Percentiles rank a stretch among this genome's conserved stretches.
Conservation (phyloP, 1,284 basidiomycete genomes). For the Naganishia albida region DNA sequence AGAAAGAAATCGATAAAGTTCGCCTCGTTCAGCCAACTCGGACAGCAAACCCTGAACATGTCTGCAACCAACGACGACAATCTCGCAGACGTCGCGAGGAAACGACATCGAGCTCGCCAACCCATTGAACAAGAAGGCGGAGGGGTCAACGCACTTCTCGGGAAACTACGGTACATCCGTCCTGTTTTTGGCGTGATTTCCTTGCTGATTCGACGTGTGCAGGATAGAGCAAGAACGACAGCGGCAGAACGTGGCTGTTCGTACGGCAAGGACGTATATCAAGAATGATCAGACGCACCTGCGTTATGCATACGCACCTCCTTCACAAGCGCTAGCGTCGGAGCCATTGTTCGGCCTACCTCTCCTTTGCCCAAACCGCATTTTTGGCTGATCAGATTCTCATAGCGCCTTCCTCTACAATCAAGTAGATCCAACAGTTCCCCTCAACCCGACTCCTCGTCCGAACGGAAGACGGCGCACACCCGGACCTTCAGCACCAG, state of each 20-base stretch:
- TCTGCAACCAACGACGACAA: not conserved
- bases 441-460: not conserved
- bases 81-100: not conserved
- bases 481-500: constrained; percentile 22
- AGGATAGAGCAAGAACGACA: constrained; percentile 24
- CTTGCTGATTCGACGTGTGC: not conserved
- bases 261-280: constrained; percentile 1
- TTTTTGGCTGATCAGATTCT: not conserved
- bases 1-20: not conserved
- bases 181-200: not conserved
- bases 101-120: constrained; percentile 6
- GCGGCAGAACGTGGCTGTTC: constrained; percentile 7
- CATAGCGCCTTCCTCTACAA: not conserved
- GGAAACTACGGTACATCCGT: constrained; percentile 6
- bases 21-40: not conserved
- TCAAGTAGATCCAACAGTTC: not conserved
- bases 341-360: not conserved
- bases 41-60: not conserved
- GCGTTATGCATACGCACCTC: constrained; percentile 13
- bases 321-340: not conserved
- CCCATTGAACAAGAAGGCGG: not conserved
- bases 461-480: not conserved
- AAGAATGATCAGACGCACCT: not conserved
- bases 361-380: too few relatives aligned
- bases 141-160: constrained; percentile 16